Evolutionary conservation across 1,139 yeast species (phyloP).

Genomic region (Suhomyces maxii): DNA sequence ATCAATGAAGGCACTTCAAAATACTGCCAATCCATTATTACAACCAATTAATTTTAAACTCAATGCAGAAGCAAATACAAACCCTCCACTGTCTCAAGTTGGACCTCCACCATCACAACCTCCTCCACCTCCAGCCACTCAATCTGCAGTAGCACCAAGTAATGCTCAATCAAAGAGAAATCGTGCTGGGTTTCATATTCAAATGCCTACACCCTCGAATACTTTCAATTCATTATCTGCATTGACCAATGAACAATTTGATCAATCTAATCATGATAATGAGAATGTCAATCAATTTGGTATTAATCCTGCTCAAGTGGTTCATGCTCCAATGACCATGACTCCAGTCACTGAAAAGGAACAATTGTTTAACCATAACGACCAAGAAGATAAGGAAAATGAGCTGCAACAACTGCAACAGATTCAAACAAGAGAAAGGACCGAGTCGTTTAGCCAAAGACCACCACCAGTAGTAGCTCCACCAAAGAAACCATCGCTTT

Average conservation of each 20-base stretch:
- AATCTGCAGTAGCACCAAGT: neutral
- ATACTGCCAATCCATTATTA: slow-evolving; percentile 48
- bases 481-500: slow-evolving; percentile 9
- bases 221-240: slow-evolving; percentile 36
- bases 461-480: slow-evolving; percentile 4
- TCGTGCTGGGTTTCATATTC: slow-evolving; percentile 45
- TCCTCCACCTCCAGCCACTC: slow-evolving; percentile 1
- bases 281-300: slow-evolving; percentile 66
- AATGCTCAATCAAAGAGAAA: slow-evolving; percentile 18
- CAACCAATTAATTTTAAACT: slow-evolving; percentile 60
- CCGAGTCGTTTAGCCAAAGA: slow-evolving; percentile 17
- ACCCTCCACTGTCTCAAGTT: neutral
- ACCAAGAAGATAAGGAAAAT: slow-evolving; percentile 15
- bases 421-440: slow-evolving; percentile 17
- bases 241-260: slow-evolving; percentile 33
- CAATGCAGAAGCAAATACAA: slow-evolving; percentile 3
- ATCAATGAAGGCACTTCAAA: slow-evolving; percentile 55
- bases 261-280: slow-evolving; percentile 16
- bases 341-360: slow-evolving; percentile 73
- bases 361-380: slow-evolving; percentile 15
- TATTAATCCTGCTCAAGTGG: slow-evolving; percentile 52
- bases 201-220: slow-evolving; percentile 50
- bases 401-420: slow-evolving; percentile 1
- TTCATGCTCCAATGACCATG: slow-evolving; percentile 61
- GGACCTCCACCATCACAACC: slow-evolving; percentile 1